Conservation (phyloP, 306 rosid species). For the Begonia peltatifolia region DNA sequence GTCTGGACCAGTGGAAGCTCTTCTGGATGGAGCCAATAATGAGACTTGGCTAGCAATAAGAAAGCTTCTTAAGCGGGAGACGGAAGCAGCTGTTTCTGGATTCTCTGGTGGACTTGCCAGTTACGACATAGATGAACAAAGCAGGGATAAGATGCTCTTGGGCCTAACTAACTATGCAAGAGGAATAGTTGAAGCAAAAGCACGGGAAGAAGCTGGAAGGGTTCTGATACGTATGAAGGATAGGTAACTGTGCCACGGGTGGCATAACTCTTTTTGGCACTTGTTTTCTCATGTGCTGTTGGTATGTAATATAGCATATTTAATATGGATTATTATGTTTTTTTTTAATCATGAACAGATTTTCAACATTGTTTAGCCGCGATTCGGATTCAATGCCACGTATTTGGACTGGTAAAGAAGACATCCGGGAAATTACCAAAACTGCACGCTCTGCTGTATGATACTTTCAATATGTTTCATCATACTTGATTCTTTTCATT, state of each 20-base stretch:
- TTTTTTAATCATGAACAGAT: slow-evolving; percentile 39
- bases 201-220: slow-evolving; percentile 95
- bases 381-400: slow-evolving; percentile 98
- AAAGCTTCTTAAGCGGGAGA: slow-evolving; percentile 63
- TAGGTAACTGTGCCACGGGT: slow-evolving; percentile 28
- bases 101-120: slow-evolving; percentile 54
- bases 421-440: slow-evolving; percentile 83
- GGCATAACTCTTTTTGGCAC: too few relatives aligned
- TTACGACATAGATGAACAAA: slow-evolving; percentile 63
- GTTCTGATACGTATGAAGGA: slow-evolving; percentile 90
- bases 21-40: slow-evolving; percentile 73
- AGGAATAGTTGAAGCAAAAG: slow-evolving; percentile 69
- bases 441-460: slow-evolving; percentile 84
- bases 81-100: slow-evolving; percentile 57
- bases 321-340: background rate
- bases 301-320: background rate
- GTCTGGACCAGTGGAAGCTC: slow-evolving; percentile 75
- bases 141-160: slow-evolving; percentile 31
- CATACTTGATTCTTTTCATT: background rate
- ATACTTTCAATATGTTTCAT: slow-evolving; percentile 5
- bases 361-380: slow-evolving; percentile 75
- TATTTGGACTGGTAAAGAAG: slow-evolving; percentile 87
- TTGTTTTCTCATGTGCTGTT: too few relatives aligned
- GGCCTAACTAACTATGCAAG: slow-evolving; percentile 50
- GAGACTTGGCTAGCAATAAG: slow-evolving; percentile 90